These are phyloP conservation scores for Crassisporium funariophilum DNA, from an alignment of 768 basidiomycete species.

Conservation along the genomic window DNA sequence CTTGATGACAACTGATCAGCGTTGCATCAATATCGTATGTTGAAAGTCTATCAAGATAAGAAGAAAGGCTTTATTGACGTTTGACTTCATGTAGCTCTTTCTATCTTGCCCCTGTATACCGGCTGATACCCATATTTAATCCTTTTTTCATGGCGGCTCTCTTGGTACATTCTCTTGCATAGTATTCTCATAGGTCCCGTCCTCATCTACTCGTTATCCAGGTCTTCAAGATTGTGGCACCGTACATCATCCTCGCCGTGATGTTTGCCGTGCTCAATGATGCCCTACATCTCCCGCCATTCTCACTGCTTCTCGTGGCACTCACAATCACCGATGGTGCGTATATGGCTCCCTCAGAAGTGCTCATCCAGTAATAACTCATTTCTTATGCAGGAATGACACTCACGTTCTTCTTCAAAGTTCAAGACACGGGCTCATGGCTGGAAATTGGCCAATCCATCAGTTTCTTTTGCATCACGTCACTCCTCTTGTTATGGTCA, in stretches of 20 bases:
- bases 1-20: constrained; percentile 34
- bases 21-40: constrained; percentile 83
- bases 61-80: neutral
- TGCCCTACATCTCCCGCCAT: constrained; percentile 68
- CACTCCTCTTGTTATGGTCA: constrained; percentile 76
- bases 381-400: constrained; percentile 63
- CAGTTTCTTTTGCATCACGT: constrained; percentile 85
- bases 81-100: constrained; percentile 54
- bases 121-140: constrained; percentile 81
- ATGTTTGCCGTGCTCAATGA: constrained; percentile 70
- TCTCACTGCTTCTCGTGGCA: constrained; percentile 79
- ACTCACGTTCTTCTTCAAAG: constrained; percentile 79
- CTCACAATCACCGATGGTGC: constrained; percentile 71
- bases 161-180: constrained; percentile 42
- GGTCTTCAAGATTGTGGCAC: constrained; percentile 82
- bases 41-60: neutral
- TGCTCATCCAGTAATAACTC: neutral
- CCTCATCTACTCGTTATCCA: constrained; percentile 24
- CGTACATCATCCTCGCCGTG: constrained; percentile 76
- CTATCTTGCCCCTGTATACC: constrained; percentile 87
- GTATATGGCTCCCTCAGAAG: constrained; percentile 10
- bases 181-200: neutral
- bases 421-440: constrained; percentile 87
- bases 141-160: constrained; percentile 82
- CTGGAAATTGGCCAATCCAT: constrained; percentile 88